These are phyloP conservation scores for Colletotrichum liriopes DNA, from an alignment of 2,329 filamentous ascomycete species.

Conservation along the genomic window DNA sequence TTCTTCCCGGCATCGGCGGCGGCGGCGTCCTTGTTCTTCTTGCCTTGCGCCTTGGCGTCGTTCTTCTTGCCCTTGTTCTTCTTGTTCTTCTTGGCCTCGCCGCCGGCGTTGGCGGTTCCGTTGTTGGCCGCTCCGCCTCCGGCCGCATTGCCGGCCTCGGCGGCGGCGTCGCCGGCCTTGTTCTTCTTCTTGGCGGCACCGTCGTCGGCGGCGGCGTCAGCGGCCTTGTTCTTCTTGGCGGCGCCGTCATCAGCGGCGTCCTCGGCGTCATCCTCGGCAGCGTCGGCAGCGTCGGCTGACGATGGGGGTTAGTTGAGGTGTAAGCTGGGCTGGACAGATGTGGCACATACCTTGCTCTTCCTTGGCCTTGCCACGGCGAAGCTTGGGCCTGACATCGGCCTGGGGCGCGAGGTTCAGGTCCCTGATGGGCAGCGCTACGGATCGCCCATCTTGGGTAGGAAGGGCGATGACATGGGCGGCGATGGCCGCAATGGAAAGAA, in stretches of 20 bases:
- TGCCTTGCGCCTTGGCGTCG: neutral
- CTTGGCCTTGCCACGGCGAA: conserved; percentile 29
- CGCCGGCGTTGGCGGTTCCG: conserved; percentile 24
- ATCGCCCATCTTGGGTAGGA: conserved; percentile 30
- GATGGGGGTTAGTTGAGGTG: neutral
- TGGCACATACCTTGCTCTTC: conserved; percentile 3
- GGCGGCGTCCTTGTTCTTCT: conserved; percentile 17
- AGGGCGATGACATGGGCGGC: conserved; percentile 42
- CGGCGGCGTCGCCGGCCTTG: neutral
- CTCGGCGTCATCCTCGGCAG: neutral
- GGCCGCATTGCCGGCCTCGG: neutral
- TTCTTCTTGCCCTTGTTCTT: conserved; percentile 1
- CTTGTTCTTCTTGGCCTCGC: conserved; percentile 3
- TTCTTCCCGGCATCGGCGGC: conserved; percentile 3
- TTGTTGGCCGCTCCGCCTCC: conserved; percentile 19
- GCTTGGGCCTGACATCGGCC: conserved; percentile 20
- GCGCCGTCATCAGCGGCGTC: neutral
- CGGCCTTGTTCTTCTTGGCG: conserved; percentile 5
- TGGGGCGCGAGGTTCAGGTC: conserved; percentile 20
- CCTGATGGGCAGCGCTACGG: conserved; percentile 25
- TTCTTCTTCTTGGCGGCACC: conserved; percentile 12
- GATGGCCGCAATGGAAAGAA: conserved; percentile 41
- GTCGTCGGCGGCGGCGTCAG: neutral
- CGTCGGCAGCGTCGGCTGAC: neutral
- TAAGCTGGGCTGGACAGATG: no score